These are phyloP conservation scores for Cordyceps sp. DNA, from an alignment of 2,329 filamentous ascomycete genomes.

Conservation along the genomic window DNA sequence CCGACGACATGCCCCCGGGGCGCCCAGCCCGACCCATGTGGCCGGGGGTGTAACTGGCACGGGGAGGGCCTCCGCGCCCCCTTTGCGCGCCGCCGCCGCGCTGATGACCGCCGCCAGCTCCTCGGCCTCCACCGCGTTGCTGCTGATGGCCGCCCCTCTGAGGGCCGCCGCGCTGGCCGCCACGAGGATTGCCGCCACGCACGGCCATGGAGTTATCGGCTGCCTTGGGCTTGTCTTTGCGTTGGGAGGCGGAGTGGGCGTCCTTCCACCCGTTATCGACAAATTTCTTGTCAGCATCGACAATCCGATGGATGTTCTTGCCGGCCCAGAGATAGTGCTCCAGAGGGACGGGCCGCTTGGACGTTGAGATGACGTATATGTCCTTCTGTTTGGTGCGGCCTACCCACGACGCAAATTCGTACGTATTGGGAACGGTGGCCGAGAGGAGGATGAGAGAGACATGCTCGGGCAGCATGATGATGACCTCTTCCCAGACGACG, in stretches of 20 bases:
- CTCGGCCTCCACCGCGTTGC: constrained; percentile 27
- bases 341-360: constrained; percentile 83
- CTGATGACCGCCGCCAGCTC: constrained; percentile 13
- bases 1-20: constrained; percentile 71
- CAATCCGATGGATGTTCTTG: constrained; percentile 87
- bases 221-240: constrained; percentile 57
- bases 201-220: constrained; percentile 16
- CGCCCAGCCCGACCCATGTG: constrained; percentile 84
- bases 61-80: constrained; percentile 33
- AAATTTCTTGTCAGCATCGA: constrained; percentile 83
- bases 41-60: constrained; percentile 48
- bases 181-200: constrained; percentile 20
- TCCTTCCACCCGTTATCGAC: constrained; percentile 90
- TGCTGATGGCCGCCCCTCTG: constrained; percentile 29
- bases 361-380: constrained; percentile 96
- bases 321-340: constrained; percentile 95
- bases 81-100: constrained; percentile 35
- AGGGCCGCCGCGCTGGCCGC: constrained; percentile 28
- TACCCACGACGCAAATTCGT: constrained; percentile 97
- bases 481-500: constrained; percentile 98
- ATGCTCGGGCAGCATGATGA: constrained; percentile 97
- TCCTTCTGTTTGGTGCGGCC: constrained; percentile 96
- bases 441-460: constrained; percentile 90
- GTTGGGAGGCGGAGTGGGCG: constrained; percentile 66
- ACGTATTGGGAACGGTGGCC: constrained; percentile 90